Evolutionary conservation across 164 flowering plant species (phyloP).

Genomic region (Kalanchoe fedtschenkoi): DNA sequence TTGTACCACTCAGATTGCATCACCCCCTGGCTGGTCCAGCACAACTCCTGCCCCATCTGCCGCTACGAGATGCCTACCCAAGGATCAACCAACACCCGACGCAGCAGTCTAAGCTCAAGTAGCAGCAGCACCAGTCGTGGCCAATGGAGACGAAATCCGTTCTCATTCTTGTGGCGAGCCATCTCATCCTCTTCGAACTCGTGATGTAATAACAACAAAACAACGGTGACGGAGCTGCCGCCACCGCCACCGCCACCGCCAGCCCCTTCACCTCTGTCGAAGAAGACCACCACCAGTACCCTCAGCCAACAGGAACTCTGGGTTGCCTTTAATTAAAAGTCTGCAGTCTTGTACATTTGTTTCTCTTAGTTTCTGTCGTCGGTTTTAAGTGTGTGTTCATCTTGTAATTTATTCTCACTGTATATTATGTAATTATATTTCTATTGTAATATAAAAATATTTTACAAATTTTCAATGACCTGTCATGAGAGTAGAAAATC

Average conservation of each 20-base stretch:
- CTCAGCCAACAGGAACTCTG: not conserved
- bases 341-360: not conserved
- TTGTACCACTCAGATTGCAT: slow-evolving; percentile 78
- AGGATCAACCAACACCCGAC: slow-evolving; percentile 13
- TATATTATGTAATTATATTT: too few species aligned
- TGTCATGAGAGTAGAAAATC: too few species aligned
- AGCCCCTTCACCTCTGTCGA: not conserved
- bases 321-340: slow-evolving; percentile 1
- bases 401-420: too few species aligned
- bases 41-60: slow-evolving; percentile 86
- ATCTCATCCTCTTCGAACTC: slow-evolving; percentile 42
- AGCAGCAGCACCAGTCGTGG: slow-evolving; percentile 16
- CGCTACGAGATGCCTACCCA: slow-evolving; percentile 54
- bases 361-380: too few species aligned
- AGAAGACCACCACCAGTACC: not conserved
- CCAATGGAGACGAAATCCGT: slow-evolving; percentile 46
- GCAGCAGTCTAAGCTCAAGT: not conserved
- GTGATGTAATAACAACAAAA: not conserved
- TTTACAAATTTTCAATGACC: too few species aligned
- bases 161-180: slow-evolving; percentile 73
- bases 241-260: too few species aligned
- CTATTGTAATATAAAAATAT: too few species aligned
- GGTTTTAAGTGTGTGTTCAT: not conserved
- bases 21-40: slow-evolving; percentile 78
- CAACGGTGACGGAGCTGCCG: not conserved